Evolutionary conservation across 116 monocot species (phyloP).

Genomic region (Dioscorea cayenensis): DNA sequence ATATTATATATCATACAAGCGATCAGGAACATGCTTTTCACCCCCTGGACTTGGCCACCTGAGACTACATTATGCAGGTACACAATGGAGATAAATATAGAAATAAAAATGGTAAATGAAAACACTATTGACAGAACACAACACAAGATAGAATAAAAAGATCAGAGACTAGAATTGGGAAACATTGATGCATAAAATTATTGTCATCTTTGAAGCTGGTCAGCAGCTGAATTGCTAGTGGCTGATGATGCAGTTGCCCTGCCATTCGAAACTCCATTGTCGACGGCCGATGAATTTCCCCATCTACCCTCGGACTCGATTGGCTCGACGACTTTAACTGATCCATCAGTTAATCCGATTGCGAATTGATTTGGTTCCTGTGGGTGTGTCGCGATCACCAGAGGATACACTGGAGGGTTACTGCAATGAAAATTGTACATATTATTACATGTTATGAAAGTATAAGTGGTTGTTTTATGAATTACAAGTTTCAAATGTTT

Average conservation of each 20-base stretch:
- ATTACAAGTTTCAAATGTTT: too few species aligned
- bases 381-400: conserved; percentile 60
- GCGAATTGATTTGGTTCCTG: conserved; percentile 71
- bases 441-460: too few species aligned
- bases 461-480: too few species aligned
- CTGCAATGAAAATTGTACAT: conserved; percentile 13
- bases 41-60: not conserved
- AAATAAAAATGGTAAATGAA: not conserved
- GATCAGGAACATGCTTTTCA: not conserved
- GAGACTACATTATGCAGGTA: too few species aligned
- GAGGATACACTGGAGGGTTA: conserved; percentile 29
- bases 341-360: conserved; percentile 62
- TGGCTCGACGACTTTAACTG: conserved; percentile 63
- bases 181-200: not conserved
- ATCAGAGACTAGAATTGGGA: not conserved
- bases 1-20: not conserved
- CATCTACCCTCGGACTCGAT: conserved; percentile 11
- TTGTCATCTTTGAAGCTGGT: not conserved
- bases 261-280: not conserved
- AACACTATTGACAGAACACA: not conserved
- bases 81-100: not conserved
- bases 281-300: not conserved
- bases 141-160: not conserved
- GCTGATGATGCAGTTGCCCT: not conserved
- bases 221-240: not conserved